Conservation (phyloP, 1,284 basidiomycete species). For the Ganoderma sp. region DNA sequence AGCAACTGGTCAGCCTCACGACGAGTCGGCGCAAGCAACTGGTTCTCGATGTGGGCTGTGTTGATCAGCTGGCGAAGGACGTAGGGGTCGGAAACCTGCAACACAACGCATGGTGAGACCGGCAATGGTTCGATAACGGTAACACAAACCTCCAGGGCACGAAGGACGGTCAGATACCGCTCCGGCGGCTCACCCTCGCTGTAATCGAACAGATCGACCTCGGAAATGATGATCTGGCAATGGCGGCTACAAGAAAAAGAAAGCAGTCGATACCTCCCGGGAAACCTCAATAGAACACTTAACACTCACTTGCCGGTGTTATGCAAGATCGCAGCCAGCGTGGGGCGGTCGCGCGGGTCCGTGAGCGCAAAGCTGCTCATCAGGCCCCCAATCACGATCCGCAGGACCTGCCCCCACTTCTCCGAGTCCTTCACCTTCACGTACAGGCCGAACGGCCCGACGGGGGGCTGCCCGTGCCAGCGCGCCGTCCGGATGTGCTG, state of each 20-base stretch:
- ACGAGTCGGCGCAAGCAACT: constrained; percentile 69
- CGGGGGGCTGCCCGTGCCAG: constrained; percentile 76
- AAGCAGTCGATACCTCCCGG: background rate
- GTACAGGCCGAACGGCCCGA: constrained; percentile 87
- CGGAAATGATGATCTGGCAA: constrained; percentile 64
- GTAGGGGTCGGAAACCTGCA: constrained; percentile 75
- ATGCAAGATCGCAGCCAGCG: constrained; percentile 68
- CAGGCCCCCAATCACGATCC: constrained; percentile 63
- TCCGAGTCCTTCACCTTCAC: constrained; percentile 77
- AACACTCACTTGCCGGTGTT: constrained; percentile 60
- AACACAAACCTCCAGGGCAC: constrained; percentile 80
- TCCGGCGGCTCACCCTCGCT: constrained; percentile 67
- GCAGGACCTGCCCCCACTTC: constrained; percentile 72
- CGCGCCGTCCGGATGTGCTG: constrained; percentile 56
- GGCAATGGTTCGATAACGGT: background rate
- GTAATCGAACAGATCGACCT: constrained; percentile 82
- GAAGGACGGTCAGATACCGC: constrained; percentile 75
- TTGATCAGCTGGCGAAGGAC: constrained; percentile 88
- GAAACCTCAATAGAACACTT: background rate
- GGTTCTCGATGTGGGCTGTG: constrained; percentile 71
- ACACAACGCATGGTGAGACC: constrained; percentile 6
- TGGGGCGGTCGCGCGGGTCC: constrained; percentile 67
- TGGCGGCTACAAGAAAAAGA: constrained; percentile 39
- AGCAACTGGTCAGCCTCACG: constrained; percentile 63
- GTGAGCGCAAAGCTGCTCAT: constrained; percentile 84